Conservation (phyloP, 192 early-diverging fungal genomes). For the Geranomyces michiganensis region DNA sequence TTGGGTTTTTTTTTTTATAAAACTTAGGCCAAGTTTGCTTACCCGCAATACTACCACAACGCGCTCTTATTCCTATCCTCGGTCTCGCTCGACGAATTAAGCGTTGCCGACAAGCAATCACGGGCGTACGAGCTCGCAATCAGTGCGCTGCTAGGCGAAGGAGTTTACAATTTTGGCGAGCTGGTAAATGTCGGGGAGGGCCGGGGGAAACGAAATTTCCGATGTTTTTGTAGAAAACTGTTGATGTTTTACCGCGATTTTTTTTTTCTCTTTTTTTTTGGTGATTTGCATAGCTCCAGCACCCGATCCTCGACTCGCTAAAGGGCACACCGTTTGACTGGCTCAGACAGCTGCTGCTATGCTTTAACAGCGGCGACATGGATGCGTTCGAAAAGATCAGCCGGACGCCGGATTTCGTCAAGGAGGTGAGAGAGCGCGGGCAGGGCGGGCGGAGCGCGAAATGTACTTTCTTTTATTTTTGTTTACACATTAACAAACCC, state of each 20-base stretch:
- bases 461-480: no score
- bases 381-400: conserved; percentile 83
- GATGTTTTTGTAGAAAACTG: no score
- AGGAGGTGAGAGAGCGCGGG: conserved; percentile 52
- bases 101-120: conserved; percentile 74
- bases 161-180: conserved; percentile 99
- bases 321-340: conserved; percentile 80
- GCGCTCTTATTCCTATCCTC: conserved; percentile 93
- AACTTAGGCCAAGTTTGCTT: conserved; percentile 84
- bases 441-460: no score
- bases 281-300: conserved; percentile 85
- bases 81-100: conserved; percentile 81
- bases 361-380: conserved; percentile 90
- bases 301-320: conserved; percentile 80
- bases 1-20: background rate
- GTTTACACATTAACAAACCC: no score
- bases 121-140: conserved; percentile 91
- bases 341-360: conserved; percentile 82
- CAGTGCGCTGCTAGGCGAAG: conserved; percentile 90
- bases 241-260: no score
- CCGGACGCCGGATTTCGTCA: conserved; percentile 64
- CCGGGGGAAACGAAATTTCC: conserved; percentile 9
- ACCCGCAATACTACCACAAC: conserved; percentile 94
- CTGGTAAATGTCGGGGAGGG: conserved; percentile 62
- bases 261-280: no score